phyloP scores from a whole-genome alignment of 129 eudicot species.

The carrot (Daucus carota) region DH1_v3.0 NC_030385.2:2215001-2215500 shows the following conservation, averaged over 20 bases:
- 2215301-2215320: not conserved
- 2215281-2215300: constrained; percentile 14
- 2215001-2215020: not conserved
- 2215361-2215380: not conserved
- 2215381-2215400: not conserved
- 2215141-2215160: constrained; percentile 6
- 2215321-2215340: not conserved
- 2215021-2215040: not conserved
- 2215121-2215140: constrained; percentile 17
- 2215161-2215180: not conserved
- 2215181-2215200: too few species aligned
- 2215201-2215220: constrained; percentile 16
- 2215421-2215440: not conserved
- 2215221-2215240: constrained; percentile 18
- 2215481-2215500: not conserved
- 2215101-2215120: constrained; percentile 21
- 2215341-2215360: not conserved
- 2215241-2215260: constrained; percentile 20
- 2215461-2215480: not conserved
- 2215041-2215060: constrained; percentile 2
- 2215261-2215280: constrained; percentile 37
- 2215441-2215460: not conserved
- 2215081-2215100: constrained; percentile 23
- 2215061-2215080: constrained; percentile 12
- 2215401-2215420: not conserved